phyloP scores from a whole-genome alignment of 371 early-diverging fungal genomes.

The Vavraia culicis region DNA sequence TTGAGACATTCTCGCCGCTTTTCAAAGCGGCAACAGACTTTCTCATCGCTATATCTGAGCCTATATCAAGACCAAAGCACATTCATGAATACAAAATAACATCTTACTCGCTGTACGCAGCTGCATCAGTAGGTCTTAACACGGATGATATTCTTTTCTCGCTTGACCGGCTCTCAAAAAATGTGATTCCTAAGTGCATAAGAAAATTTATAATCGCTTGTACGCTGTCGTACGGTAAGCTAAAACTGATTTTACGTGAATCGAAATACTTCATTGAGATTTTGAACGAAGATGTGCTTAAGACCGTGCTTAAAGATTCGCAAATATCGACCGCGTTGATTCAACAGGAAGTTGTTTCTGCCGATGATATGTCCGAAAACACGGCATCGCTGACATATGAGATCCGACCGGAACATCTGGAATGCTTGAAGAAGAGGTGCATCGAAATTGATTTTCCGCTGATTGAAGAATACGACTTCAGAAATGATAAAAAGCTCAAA shows the following conservation, averaged over 20 bases:
- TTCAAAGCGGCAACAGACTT: slow-evolving; percentile 86
- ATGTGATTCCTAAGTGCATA: slow-evolving; percentile 57
- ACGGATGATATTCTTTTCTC: slow-evolving; percentile 79
- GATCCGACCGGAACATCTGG: slow-evolving; percentile 53
- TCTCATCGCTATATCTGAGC: slow-evolving; percentile 88
- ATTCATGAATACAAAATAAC: slow-evolving; percentile 95
- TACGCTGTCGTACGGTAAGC: slow-evolving; percentile 79
- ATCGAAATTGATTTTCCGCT: slow-evolving; percentile 80
- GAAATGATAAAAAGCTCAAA: slow-evolving; percentile 61
- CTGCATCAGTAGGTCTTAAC: slow-evolving; percentile 85
- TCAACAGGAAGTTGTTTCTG: slow-evolving; percentile 12
- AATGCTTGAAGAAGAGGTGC: slow-evolving; percentile 64
- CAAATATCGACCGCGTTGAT: no score
- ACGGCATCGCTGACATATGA: slow-evolving; percentile 56
- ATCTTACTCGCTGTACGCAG: slow-evolving; percentile 88
- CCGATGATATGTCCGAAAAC: slow-evolving; percentile 5
- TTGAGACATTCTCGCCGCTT: slow-evolving; percentile 79
- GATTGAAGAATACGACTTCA: slow-evolving; percentile 94
- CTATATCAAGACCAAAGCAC: slow-evolving; percentile 69
- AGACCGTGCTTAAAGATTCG: slow-evolving; percentile 57
- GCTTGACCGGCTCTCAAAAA: slow-evolving; percentile 66
- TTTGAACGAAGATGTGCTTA: slow-evolving; percentile 58
- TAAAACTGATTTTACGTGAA: slow-evolving; percentile 77
- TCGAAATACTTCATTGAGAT: slow-evolving; percentile 73
- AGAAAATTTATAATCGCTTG: slow-evolving; percentile 62